Evolutionary conservation across 2,329 filamentous ascomycete species (phyloP), one percentile per base, ranked within the genome.

Genomic region (Emydomyces testavorans): DNA sequence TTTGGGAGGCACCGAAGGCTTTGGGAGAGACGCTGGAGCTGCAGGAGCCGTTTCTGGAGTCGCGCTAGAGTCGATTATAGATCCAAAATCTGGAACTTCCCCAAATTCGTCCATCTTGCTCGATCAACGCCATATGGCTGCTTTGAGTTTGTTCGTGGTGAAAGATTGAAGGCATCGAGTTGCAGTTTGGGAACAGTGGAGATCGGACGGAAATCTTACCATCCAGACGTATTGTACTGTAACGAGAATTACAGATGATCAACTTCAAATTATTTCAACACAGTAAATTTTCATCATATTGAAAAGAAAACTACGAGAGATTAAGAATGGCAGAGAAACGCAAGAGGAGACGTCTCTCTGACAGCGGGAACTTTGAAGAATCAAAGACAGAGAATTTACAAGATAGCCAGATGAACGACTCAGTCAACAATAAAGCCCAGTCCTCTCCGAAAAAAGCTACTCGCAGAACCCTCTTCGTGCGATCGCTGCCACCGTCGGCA

Each of bases 391-490:
- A 57, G 37, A 31, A 51, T 11, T 48, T 56, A 37, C 54, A 57
- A 43, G 55, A 62, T 32, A 43, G 49, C n/a, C 51, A 53, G 20
- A 58, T 55, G 15, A 54, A 55, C 31, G 52, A 57, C 5, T 46
- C 53, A 36, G 34, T 51, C 3, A 51, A 54, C 43, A 57, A 58
- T 28, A 37, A 55, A 42, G 21, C 37, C 34, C 37, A 42, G 18
- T 38, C 39, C 6, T 18, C 50, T 11, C 24, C 38, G 18, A 52
- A 50, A 37, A 48, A 50, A 37, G 35, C 46, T 35, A 11, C 48
- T 28, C 66, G 76, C 54, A 73, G 80, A 57, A 85, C 90, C 38
- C 79, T 98, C 56, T 98, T 98, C 69, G 82, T 98, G 54, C 85
- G 90, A 58, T 89, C 85, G 43, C 77, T 98, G 40, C 85, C 89